Conservation (phyloP, 2,329 filamentous ascomycete species). For the Stagonosporopsis tanaceti region DNA sequence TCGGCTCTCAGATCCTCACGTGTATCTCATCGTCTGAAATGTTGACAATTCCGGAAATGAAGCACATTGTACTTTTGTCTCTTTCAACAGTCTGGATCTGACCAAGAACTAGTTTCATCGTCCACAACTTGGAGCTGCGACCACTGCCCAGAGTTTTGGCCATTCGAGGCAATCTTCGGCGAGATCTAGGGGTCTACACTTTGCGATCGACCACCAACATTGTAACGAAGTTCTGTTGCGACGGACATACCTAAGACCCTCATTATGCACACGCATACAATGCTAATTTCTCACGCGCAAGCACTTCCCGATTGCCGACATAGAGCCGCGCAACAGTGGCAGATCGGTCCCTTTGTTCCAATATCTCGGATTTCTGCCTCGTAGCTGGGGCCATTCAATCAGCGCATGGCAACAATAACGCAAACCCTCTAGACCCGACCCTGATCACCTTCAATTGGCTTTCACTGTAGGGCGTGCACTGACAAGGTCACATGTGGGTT, state of each 20-base stretch:
- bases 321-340: neutral
- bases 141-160: neutral
- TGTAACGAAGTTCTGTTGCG: neutral
- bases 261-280: neutral
- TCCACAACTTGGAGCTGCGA: neutral
- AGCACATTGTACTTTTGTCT: neutral
- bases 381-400: neutral
- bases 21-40: neutral
- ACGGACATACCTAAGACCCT: neutral
- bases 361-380: neutral
- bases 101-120: neutral
- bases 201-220: neutral
- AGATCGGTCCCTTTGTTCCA: conserved; percentile 8
- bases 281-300: neutral
- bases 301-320: neutral
- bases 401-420: neutral
- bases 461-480: neutral
- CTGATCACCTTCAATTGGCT: neutral
- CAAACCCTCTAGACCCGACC: neutral
- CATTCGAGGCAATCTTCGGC: neutral
- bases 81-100: neutral
- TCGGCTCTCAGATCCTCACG: too few species aligned
- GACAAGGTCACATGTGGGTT: neutral
- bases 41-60: neutral
- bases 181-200: neutral